phyloP scores from a whole-genome alignment of 495 filamentous ascomycete species.

The Tirmania nivea region DNA sequence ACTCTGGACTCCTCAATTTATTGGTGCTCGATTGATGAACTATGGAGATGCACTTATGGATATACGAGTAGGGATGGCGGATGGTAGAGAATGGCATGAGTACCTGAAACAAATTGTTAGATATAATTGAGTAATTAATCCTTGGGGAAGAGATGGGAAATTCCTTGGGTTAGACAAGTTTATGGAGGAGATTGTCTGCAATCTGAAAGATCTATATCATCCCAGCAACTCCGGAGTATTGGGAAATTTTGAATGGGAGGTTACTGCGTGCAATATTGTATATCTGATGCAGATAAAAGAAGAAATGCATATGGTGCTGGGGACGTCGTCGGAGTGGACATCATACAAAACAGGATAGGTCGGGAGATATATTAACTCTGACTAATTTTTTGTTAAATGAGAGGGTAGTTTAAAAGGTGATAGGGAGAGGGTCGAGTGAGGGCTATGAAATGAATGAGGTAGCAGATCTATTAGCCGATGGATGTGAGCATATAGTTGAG shows the following conservation, averaged over 20 bases:
- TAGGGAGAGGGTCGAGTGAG: no score
- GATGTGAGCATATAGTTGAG: no score
- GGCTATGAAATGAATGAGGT: no score
- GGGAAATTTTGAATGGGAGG: neutral
- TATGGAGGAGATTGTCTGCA: neutral
- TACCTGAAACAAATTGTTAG: neutral
- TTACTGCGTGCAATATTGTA: neutral
- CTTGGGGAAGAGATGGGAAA: neutral
- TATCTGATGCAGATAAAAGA: neutral
- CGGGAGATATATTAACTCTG: neutral
- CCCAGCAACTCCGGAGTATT: neutral
- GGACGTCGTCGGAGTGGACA: neutral
- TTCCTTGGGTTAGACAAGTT: neutral
- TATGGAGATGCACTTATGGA: neutral
- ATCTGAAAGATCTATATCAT: neutral
- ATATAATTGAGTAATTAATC: neutral
- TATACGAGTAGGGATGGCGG: neutral
- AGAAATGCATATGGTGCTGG: neutral
- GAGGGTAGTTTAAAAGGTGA: neutral
- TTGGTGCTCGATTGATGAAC: neutral
- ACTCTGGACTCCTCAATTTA: neutral
- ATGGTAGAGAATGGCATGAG: neutral
- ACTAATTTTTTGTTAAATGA: neutral
- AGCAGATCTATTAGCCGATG: no score
- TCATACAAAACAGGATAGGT: neutral